Percentiles rank a stretch among this genome's conserved stretches.
These are phyloP conservation scores for Rhodotorula sp. DNA, from an alignment of 1,284 basidiomycete species.

Conservation along the genomic window DNA sequence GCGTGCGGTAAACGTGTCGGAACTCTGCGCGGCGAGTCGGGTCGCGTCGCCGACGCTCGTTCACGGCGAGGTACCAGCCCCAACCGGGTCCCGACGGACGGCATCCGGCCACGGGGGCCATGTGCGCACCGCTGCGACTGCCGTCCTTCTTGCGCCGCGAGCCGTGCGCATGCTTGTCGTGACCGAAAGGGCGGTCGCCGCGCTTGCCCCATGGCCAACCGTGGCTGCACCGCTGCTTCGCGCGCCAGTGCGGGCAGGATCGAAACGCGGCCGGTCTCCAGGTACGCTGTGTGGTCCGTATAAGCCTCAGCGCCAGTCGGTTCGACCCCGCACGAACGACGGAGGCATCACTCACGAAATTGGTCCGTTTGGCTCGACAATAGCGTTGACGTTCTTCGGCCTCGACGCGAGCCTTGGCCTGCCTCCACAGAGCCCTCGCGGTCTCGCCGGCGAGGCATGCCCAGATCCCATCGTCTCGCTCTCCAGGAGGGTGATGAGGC, in stretches of 20 bases:
- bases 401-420: background rate
- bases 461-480: background rate
- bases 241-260: background rate
- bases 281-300: background rate
- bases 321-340: no score
- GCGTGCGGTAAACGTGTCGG: background rate
- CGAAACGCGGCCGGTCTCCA: background rate
- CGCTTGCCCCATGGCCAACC: background rate
- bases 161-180: background rate
- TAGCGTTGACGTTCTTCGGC: background rate
- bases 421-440: background rate
- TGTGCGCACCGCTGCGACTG: constrained; percentile 5
- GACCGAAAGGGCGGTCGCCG: background rate
- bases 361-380: no score
- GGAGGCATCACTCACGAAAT: background rate
- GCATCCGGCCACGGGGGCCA: constrained; percentile 42
- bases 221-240: background rate
- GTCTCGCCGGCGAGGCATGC: background rate
- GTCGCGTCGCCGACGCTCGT: constrained; percentile 21
- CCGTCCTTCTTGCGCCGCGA: no score
- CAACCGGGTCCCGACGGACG: constrained; percentile 3
- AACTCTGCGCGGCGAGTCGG: background rate
- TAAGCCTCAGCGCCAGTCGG: no score
- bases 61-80: constrained; percentile 15
- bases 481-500: background rate